Evolutionary conservation across 2,329 filamentous ascomycete genomes (phyloP), one percentile per base, ranked within the genome.

Genomic region (Phialophora verrucosa): DNA sequence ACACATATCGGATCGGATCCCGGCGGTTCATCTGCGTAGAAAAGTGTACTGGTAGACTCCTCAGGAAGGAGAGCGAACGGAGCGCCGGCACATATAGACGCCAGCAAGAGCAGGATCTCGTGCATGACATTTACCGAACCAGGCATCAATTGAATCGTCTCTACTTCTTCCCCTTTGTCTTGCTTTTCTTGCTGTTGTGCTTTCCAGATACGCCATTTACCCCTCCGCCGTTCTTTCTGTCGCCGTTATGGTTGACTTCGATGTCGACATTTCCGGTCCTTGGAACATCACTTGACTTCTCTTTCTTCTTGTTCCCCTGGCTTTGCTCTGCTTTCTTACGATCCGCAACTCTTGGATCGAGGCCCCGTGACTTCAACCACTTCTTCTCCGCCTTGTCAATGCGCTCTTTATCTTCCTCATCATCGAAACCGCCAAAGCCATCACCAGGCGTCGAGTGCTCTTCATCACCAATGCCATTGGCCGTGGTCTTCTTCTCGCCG

Each of bases 301-400:
- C 54, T 53, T 35, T 44, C 29, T 31, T 50, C 29, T 27, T 35
- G 7, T 42, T 17, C 32, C 54, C 23, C 32, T 54, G 23, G 32
- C 54, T 47, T 49, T 62, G 51, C 8, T 42, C 53, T n/a, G 20
- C 47, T 23, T 59, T 59, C 38, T 67, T 66, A 4, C 62, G 58
- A 55, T 64, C 62, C 27, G 85, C 79, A 38, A 85, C 87, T 75
- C 85, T 88, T 1, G 91, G 91, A 77, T 93, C 88, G 61, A 93
- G 78, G 67, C 91, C 91, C 75, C 90, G 89, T 74, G 87, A 87
- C 73, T 90, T 87, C 83, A 93, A 85, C 66, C 88, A 86, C 74
- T 90, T 92, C 71, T 87, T 85, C 82, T 89, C 88, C n/a, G 88
- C 90, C 73, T 87, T 87, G 74, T 90, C 85, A 51, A 93, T 92